These are phyloP conservation scores for Monosporascus cannonballus DNA, from an alignment of 2,329 filamentous ascomycete species.

Conservation along the genomic window DNA sequence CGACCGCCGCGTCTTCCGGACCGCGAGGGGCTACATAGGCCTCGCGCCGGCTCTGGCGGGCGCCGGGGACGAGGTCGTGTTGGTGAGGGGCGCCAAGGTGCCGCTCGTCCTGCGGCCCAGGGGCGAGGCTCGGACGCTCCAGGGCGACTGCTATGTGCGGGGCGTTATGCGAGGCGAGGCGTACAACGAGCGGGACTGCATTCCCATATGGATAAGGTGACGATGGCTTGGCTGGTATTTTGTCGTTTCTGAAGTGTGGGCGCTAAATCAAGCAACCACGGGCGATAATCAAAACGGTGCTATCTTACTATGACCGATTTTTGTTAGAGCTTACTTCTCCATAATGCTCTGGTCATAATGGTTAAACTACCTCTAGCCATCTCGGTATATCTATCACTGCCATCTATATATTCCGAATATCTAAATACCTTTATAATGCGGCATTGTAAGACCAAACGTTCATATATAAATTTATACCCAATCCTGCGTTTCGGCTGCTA, in stretches of 20 bases:
- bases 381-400: too few relatives aligned
- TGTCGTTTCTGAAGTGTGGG: background rate
- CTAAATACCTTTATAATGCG: too few relatives aligned
- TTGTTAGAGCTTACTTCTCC: too few relatives aligned
- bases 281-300: too few relatives aligned
- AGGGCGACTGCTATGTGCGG: slow-evolving; percentile 13
- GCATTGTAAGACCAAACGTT: too few relatives aligned
- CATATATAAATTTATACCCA: too few relatives aligned
- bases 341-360: too few relatives aligned
- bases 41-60: slow-evolving; percentile 11
- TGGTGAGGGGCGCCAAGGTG: slow-evolving; percentile 12
- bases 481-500: too few relatives aligned
- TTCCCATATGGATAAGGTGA: slow-evolving; percentile 9
- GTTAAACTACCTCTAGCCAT: too few relatives aligned
- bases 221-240: background rate
- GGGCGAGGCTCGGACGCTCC: slow-evolving; percentile 8
- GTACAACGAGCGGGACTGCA: slow-evolving; percentile 9
- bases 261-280: too few relatives aligned
- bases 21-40: slow-evolving; percentile 12
- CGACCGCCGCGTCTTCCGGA: slow-evolving; percentile 9
- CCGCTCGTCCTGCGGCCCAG: slow-evolving; percentile 9
- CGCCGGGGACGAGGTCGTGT: slow-evolving; percentile 10
- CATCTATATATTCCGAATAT: too few relatives aligned
- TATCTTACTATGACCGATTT: too few relatives aligned
- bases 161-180: slow-evolving; percentile 13